Evolutionary conservation across 2,329 filamentous ascomycete species (phyloP), one percentile per base, ranked within the genome.

Genomic region (Clarireedia paspali): DNA sequence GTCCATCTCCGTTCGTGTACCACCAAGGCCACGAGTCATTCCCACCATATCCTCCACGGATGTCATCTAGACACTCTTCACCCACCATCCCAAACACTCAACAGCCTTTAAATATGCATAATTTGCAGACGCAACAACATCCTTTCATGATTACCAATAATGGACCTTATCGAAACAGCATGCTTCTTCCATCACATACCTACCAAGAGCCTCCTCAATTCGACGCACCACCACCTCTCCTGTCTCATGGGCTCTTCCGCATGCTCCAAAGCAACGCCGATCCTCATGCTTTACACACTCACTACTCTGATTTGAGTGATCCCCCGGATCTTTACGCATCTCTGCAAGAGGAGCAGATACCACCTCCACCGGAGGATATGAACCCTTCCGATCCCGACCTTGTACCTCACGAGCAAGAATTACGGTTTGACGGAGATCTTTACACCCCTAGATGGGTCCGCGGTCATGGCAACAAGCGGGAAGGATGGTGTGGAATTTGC

Each of bases 401-500:
- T 67, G 76, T 86, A 10, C 88, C 88, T 5, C 87, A 89, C 61
- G 87, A 91, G 70, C 88, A 92, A 58, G 85, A 87, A 62, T 73
- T 91, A 57, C 81, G 89, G 48, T 95, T 91, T 64, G 84, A 85
- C 52, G 88, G 87, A 49, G 89, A 95, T 66, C 72, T 94, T 55
- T 94, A 94, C 73, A 92, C 89, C 1, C 89, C 89, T 1, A 80
- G 78, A 63, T 95, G 88, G 88, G 87, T 94, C 20, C 85, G 89
- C 38, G 89, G 89, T 23, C 87, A 92, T 60, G 89, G 89, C 26
- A 91, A 91, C 72, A 91, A 91, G 75, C 85, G 89, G 44, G 89
- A 92, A 70, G 89, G 89, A 3, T 95, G 89, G 89, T 95, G 89
- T 66, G 88, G 89, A 23, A 88, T 92, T 63, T 95, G 89, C 75